Evolutionary conservation across 208 protist genomes (phyloP).

Genomic region (Trypanosoma scelopori): DNA sequence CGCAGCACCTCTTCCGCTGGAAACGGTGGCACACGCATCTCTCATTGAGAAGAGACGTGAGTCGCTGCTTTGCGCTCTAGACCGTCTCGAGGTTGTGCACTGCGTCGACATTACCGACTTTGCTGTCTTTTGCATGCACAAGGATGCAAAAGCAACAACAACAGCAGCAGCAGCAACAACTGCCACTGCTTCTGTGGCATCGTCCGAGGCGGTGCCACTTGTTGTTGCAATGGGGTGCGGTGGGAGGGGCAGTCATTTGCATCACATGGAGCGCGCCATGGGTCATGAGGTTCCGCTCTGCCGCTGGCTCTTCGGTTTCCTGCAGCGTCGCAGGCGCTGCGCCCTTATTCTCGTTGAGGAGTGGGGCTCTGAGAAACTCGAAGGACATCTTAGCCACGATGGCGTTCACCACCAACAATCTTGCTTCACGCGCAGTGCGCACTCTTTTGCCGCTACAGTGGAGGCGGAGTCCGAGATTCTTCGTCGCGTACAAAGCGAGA

Average conservation of each 20-base stretch:
- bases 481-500: slow-evolving; percentile 6
- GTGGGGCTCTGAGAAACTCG: neutral
- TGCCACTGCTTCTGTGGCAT: neutral
- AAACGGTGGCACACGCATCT: neutral
- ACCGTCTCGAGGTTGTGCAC: slow-evolving; percentile 46
- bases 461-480: slow-evolving; percentile 20
- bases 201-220: slow-evolving; percentile 38
- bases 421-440: neutral
- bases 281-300: slow-evolving; percentile 44
- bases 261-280: slow-evolving; percentile 57
- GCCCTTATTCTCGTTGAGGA: slow-evolving; percentile 64
- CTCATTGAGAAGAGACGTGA: slow-evolving; percentile 23
- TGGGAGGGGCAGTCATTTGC: slow-evolving; percentile 39
- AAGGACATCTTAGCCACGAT: neutral
- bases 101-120: slow-evolving; percentile 41
- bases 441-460: neutral
- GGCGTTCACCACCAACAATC: neutral
- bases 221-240: slow-evolving; percentile 48
- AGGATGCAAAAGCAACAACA: neutral
- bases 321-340: slow-evolving; percentile 59
- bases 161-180: too few species aligned
- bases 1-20: neutral
- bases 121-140: slow-evolving; percentile 24
- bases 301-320: slow-evolving; percentile 48
- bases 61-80: slow-evolving; percentile 34